Conservation (phyloP, 768 basidiomycete species). For the Erythrobasidium yunnanense region DNA sequence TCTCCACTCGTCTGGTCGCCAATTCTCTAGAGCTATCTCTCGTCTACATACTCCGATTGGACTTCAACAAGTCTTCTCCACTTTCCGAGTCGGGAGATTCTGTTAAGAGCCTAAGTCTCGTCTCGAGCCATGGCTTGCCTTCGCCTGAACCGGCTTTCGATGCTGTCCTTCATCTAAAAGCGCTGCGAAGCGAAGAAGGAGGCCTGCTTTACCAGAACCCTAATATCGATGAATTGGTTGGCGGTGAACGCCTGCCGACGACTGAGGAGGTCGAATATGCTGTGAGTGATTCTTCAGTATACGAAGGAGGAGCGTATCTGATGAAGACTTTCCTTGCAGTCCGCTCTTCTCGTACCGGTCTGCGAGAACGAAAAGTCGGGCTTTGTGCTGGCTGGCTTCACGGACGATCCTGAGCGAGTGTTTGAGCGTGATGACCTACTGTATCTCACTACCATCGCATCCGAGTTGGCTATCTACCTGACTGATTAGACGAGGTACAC, state of each 20-base stretch:
- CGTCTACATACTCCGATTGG: slow-evolving; percentile 14
- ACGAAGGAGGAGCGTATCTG: no score
- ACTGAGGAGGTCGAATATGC: slow-evolving; percentile 12
- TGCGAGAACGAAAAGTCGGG: slow-evolving; percentile 30
- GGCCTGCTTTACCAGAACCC: slow-evolving; percentile 35
- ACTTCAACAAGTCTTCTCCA: background rate
- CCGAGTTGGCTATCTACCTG: slow-evolving; percentile 22
- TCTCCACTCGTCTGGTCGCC: slow-evolving; percentile 5
- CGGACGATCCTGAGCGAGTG: slow-evolving; percentile 5
- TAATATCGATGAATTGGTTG: slow-evolving; percentile 6
- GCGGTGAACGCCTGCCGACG: slow-evolving; percentile 1
- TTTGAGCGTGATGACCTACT: slow-evolving; percentile 23
- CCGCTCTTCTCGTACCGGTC: slow-evolving; percentile 33
- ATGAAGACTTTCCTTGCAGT: background rate
- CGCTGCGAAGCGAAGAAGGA: slow-evolving; percentile 34
- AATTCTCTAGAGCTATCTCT: background rate
- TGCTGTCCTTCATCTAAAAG: slow-evolving; percentile 34
- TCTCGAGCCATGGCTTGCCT: slow-evolving; percentile 32
- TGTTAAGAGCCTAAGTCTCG: slow-evolving; percentile 20
- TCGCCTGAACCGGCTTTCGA: slow-evolving; percentile 33
- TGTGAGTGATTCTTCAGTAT: background rate
- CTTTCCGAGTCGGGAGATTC: background rate
- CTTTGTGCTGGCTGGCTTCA: slow-evolving; percentile 31
- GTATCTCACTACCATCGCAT: slow-evolving; percentile 9
- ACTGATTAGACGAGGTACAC: background rate